A percentile compares a stretch with the other conserved stretches of the same genome.
phyloP scores from a whole-genome alignment of 2,329 filamentous ascomycete species.

The Fusarium chlamydosporum region DNA sequence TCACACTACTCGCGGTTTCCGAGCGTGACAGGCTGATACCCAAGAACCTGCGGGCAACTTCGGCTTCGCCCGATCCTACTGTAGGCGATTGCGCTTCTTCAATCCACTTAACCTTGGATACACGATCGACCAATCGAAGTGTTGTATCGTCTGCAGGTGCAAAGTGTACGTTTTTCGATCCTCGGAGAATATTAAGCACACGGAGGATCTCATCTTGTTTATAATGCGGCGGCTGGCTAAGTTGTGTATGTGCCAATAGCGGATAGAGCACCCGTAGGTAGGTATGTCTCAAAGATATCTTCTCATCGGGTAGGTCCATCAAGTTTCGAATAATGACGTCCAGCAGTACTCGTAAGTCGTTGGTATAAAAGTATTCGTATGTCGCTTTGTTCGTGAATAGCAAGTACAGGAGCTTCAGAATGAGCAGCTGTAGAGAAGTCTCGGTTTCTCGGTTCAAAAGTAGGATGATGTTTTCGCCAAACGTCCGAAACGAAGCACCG shows the following conservation, averaged over 20 bases:
- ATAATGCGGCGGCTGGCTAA: constrained; percentile 88
- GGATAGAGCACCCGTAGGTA: constrained; percentile 95
- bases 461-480: constrained; percentile 97
- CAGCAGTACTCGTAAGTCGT: constrained; percentile 92
- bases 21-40: constrained; percentile 78
- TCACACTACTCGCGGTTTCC: constrained; percentile 79
- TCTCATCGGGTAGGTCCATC: constrained; percentile 92
- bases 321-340: constrained; percentile 97
- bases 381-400: constrained; percentile 93
- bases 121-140: constrained; percentile 80
- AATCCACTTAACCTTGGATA: constrained; percentile 79
- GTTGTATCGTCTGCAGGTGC: constrained; percentile 86
- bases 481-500: constrained; percentile 88
- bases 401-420: constrained; percentile 94
- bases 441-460: constrained; percentile 95
- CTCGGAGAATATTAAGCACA: constrained; percentile 78
- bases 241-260: constrained; percentile 89
- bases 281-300: constrained; percentile 83
- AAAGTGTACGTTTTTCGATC: constrained; percentile 79
- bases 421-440: constrained; percentile 94
- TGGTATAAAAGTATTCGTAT: constrained; percentile 98
- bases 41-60: constrained; percentile 71
- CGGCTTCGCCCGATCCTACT: constrained; percentile 56
- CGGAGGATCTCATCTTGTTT: constrained; percentile 87
- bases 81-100: constrained; percentile 52